Base-by-base conservation (phyloP, 2,329 filamentous ascomycete genomes). In the Dactylellina cionopaga region DNA sequence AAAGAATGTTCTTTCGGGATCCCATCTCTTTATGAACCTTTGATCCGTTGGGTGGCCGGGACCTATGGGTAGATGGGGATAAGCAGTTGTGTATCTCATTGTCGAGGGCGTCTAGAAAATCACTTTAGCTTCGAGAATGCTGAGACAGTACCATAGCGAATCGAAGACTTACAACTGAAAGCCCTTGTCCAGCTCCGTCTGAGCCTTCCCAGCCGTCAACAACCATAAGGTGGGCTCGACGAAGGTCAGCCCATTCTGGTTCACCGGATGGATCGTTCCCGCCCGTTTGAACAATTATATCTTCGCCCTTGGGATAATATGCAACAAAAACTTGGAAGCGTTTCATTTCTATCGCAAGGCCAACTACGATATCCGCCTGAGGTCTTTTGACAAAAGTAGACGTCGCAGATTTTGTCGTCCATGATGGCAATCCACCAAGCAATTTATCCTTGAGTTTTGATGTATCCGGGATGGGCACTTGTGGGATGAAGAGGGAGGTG, bases 381-480 rank as follows among this genome's bases (percentile, higher is more conserved):
- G 66, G 66, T 17, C 52, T 64, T 24, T n/a, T 64, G 17, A 71
- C 51, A 33, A 71, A 71, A 3, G 24, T 56, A 2, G 66, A 71
- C 2, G 54, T 56, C 10, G 66, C 66, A 24, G 66, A 71, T 25
- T 71, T 35, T 24, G 60, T 63, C 10, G 66, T 54, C 66, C 66
- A 71, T 64, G 66, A 71, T 64, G 66, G 66, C 11, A 71, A 31
- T 27, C 37, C 39, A 19, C 43, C 25, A 3, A 71, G 35, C 5
- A 71, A 19, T 43, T 15, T 58, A 7, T 71, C 66, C 29, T 71
- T 71, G 2, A 71, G 6, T 24, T 71, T 71, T 39, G 66, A 71
- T 5, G 66, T 71, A n/a, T 71, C 66, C 6, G 66, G 66, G 5
- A 71, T 63, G 6, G 66, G 66, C 22, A 71, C 35, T 13, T 64